Evolutionary conservation across 2,329 filamentous ascomycete species (phyloP), one percentile per base, ranked within the genome.

Genomic region (Trichoderma sp.): DNA sequence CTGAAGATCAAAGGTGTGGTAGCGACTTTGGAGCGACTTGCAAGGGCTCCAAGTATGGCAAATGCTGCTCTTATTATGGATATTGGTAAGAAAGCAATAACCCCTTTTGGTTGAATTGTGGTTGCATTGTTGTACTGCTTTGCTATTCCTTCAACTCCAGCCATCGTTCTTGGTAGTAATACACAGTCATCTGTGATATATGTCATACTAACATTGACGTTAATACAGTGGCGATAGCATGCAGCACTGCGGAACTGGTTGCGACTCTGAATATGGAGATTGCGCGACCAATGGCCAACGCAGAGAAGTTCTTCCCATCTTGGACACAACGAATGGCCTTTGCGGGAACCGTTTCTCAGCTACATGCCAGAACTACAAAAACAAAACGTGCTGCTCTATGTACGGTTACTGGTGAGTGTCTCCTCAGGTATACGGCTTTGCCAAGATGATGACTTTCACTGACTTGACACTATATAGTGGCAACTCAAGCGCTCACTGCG

Each of bases 41-140:
- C 68, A 73, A 77, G 58, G 77, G 76, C 27, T 80, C 79, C 0
- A 63, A 35, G 16, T 79, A 77, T 60, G 80, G 80, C 6, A 75
- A 76, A 71, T 83, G 82, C 72, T 83, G 82, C 69, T 82, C 81
- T 3, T 75, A 73, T 68, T 79, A 78, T 65, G 81, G 81, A n/a
- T 82, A 72, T 70, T 83, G 80, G 80, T 80, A 74, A 74, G 77
- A 73, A 52, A 13, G n/a, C n/a, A 40, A 29, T 13, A 14, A 11
- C 33, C 8, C 31, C 43, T 37, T 29, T 29, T n/a, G 21, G n/a
- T 35, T 14, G 19, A 16, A 53, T 63, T 24, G 37, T 47, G 27
- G 5, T 27, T 53, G 31, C 29, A 11, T 63, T 31, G 8, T 37
- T 53, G 60, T 63, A 16, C 47, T 37, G 37, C 47, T 37, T 31